Percentiles rank a stretch among this genome's conserved stretches.
phyloP scores from a whole-genome alignment of 371 early-diverging fungal species.

The Syncephalastrum monosporum region DNA sequence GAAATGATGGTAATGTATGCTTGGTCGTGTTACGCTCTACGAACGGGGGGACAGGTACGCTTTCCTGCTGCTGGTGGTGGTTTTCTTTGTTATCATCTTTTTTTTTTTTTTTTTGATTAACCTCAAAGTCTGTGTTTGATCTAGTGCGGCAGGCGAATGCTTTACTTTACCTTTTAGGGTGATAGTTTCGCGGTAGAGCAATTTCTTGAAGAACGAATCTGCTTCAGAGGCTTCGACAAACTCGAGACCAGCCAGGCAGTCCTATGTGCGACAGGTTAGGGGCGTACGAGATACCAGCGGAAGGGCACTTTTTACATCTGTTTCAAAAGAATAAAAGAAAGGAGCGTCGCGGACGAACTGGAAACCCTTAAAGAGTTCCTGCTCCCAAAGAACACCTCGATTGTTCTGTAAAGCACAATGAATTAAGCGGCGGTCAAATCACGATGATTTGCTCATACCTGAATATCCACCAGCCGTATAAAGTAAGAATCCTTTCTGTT shows the following conservation, averaged over 20 bases:
- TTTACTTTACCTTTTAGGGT: slow-evolving; percentile 30
- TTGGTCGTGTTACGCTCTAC: too few species aligned
- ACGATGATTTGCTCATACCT: slow-evolving; percentile 36
- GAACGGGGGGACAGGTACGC: too few species aligned
- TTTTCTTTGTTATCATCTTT: too few species aligned
- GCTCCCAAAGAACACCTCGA: slow-evolving; percentile 76
- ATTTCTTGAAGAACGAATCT: slow-evolving; percentile 67
- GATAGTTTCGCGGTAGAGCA: slow-evolving; percentile 49
- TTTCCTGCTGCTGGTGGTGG: too few species aligned
- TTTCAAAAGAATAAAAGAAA: slow-evolving; percentile 84
- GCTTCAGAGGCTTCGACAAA: slow-evolving; percentile 89
- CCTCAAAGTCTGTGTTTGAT: too few species aligned
- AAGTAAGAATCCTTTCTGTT: slow-evolving; percentile 53
- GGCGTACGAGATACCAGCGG: too few species aligned
- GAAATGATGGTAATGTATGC: too few species aligned
- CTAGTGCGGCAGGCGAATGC: too few species aligned
- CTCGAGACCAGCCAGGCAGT: slow-evolving; percentile 75
- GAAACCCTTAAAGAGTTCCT: slow-evolving; percentile 75
- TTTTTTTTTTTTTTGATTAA: too few species aligned
- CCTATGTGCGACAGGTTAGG: slow-evolving; percentile 30
- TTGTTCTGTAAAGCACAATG: slow-evolving; percentile 25
- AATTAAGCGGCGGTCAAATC: too few species aligned
- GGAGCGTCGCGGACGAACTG: slow-evolving; percentile 68
- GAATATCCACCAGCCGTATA: slow-evolving; percentile 75
- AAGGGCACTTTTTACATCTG: slow-evolving; percentile 60